A percentile compares a stretch with the other conserved stretches of the same genome.
phyloP scores from a whole-genome alignment of 2,329 filamentous ascomycete species.

The Moelleriella libera region DNA sequence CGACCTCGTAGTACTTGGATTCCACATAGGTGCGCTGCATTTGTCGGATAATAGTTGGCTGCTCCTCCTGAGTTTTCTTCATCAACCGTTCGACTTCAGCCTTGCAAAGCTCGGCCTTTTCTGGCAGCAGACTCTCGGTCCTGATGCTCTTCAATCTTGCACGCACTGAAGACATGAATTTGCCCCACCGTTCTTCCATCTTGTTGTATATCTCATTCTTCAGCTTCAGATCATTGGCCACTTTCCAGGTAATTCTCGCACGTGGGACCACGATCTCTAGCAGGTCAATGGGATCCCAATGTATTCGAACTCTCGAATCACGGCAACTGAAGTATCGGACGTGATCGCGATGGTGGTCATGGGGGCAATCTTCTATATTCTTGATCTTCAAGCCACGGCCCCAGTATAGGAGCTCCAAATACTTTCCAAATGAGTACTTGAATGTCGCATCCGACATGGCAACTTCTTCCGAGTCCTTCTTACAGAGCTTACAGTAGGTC shows the following conservation, averaged over 20 bases:
- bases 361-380: conserved; percentile 59
- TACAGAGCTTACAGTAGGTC: conserved; percentile 89
- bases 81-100: conserved; percentile 66
- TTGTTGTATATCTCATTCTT: conserved; percentile 84
- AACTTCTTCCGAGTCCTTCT: conserved; percentile 76
- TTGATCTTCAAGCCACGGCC: conserved; percentile 66
- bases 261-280: conserved; percentile 90
- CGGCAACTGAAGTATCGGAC: conserved; percentile 84
- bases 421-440: conserved; percentile 98
- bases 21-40: conserved; percentile 84
- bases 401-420: conserved; percentile 96
- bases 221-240: conserved; percentile 80
- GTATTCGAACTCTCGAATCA: conserved; percentile 73
- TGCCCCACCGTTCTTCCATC: conserved; percentile 67
- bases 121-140: conserved; percentile 77
- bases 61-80: conserved; percentile 73
- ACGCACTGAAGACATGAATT: conserved; percentile 80
- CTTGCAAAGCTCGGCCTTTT: conserved; percentile 72
- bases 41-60: conserved; percentile 56
- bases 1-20: conserved; percentile 92
- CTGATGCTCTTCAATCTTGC: conserved; percentile 76
- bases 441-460: conserved; percentile 90
- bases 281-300: conserved; percentile 84
- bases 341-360: conserved; percentile 87
- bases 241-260: conserved; percentile 89